A percentile compares a stretch with the other conserved stretches of the same genome.
phyloP scores from a whole-genome alignment of 768 basidiomycete genomes.

The Phlebiopsis flavidoalba region DNA sequence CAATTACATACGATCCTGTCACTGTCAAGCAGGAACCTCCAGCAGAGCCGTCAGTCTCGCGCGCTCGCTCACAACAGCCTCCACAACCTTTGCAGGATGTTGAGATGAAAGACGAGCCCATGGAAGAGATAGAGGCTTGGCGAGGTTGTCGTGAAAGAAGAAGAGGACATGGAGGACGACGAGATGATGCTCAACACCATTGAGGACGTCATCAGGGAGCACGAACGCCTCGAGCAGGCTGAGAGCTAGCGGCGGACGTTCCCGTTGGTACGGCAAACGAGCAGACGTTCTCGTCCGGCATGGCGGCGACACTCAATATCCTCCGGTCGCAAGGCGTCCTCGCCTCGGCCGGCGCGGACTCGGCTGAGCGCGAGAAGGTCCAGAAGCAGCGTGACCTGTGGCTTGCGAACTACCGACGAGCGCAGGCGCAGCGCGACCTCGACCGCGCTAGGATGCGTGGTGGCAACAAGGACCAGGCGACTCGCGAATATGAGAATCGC shows the following conservation, averaged over 20 bases:
- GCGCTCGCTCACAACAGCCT: slow-evolving; percentile 21
- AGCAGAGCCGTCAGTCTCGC: slow-evolving; percentile 18
- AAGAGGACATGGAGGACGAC: slow-evolving; percentile 48
- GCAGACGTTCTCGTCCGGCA: slow-evolving; percentile 74
- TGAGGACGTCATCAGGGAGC: slow-evolving; percentile 58
- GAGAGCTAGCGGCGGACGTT: slow-evolving; percentile 28
- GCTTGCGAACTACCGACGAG: slow-evolving; percentile 79
- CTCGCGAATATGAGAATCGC: slow-evolving; percentile 92
- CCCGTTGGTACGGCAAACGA: slow-evolving; percentile 67
- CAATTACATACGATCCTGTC: slow-evolving; percentile 64
- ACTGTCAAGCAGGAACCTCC: slow-evolving; percentile 29
- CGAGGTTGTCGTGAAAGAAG: slow-evolving; percentile 70
- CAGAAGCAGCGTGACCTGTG: slow-evolving; percentile 86
- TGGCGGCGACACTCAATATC: slow-evolving; percentile 85
- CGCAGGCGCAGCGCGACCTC: slow-evolving; percentile 72
- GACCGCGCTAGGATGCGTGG: slow-evolving; percentile 77
- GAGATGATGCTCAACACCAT: slow-evolving; percentile 78
- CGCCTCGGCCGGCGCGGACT: slow-evolving; percentile 56
- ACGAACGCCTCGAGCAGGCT: slow-evolving; percentile 50
- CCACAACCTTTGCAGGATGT: slow-evolving; percentile 32
- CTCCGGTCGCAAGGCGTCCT: slow-evolving; percentile 91
- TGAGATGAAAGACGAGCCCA: slow-evolving; percentile 55
- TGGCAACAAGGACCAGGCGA: slow-evolving; percentile 84
- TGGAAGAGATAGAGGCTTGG: slow-evolving; percentile 82
- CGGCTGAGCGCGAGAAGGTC: slow-evolving; percentile 68